phyloP scores from a whole-genome alignment of 805 yeast species.

The Ogataea allantospora region DNA sequence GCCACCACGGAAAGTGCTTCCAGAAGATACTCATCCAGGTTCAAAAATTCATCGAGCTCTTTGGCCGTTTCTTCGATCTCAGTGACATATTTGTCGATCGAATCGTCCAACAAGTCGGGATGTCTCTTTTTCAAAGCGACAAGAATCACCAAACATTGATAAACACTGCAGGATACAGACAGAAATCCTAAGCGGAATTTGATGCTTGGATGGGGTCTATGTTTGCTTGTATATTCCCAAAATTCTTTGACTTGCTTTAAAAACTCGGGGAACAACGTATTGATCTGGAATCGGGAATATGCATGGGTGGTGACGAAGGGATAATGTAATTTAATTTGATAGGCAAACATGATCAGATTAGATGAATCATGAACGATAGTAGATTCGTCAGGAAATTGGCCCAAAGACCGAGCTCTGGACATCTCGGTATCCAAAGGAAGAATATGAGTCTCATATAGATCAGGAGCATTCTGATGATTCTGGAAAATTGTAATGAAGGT shows the following conservation, averaged over 20 bases:
- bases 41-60: not conserved
- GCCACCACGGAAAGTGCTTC: not conserved
- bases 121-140: not conserved
- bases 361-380: too few relatives aligned
- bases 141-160: conserved; percentile 8
- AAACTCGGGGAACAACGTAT: conserved; percentile 4
- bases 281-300: conserved; percentile 9
- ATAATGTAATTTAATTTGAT: conserved; percentile 17
- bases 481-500: conserved; percentile 2
- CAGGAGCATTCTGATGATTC: not conserved
- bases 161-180: conserved; percentile 11
- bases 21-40: not conserved
- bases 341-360: conserved; percentile 4
- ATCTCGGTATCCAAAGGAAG: conserved; percentile 6
- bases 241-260: conserved; percentile 6
- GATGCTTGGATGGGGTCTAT: not conserved
- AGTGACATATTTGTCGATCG: not conserved
- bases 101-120: not conserved
- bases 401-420: not conserved
- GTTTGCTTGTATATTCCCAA: not conserved
- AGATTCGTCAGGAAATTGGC: too few relatives aligned
- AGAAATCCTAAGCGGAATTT: conserved; percentile 8
- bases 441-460: conserved; percentile 2
- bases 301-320: conserved; percentile 5
- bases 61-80: not conserved